These are phyloP conservation scores for Cucurbitaria berberidis DNA, from an alignment of 2,329 filamentous ascomycete genomes.

Conservation along the genomic window DNA sequence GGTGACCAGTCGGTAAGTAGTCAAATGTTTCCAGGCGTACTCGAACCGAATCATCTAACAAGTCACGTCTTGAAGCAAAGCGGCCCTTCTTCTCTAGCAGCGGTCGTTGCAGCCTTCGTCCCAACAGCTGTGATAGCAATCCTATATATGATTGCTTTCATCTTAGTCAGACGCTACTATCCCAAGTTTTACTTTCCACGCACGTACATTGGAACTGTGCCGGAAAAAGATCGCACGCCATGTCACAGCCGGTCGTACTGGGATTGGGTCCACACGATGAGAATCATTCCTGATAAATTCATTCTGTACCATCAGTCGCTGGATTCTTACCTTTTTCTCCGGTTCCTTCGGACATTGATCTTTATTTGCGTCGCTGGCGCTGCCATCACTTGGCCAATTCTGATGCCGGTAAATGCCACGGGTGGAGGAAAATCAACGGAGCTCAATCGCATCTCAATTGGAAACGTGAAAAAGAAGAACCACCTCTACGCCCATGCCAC, in stretches of 20 bases:
- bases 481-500: conserved; percentile 80
- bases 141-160: conserved; percentile 45
- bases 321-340: conserved; percentile 88
- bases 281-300: conserved; percentile 71
- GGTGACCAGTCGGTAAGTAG: conserved; percentile 25
- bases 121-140: conserved; percentile 40
- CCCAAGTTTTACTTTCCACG: conserved; percentile 54
- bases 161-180: conserved; percentile 51
- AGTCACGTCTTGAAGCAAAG: conserved; percentile 24
- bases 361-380: conserved; percentile 84
- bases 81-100: conserved; percentile 40
- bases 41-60: conserved; percentile 9
- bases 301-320: conserved; percentile 89
- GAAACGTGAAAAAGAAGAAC: conserved; percentile 72
- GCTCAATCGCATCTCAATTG: conserved; percentile 79
- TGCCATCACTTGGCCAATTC: conserved; percentile 82
- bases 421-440: conserved; percentile 70
- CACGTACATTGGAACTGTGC: conserved; percentile 54
- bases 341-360: conserved; percentile 80
- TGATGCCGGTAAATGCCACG: conserved; percentile 88
- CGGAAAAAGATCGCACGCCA: conserved; percentile 52
- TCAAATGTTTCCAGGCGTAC: background rate
- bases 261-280: conserved; percentile 57
- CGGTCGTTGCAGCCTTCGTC: conserved; percentile 45
- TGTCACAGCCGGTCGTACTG: conserved; percentile 39